A percentile compares a stretch with the other conserved stretches of the same genome.
phyloP scores from a whole-genome alignment of 129 eudicot genomes.

The Pulicaria dysenterica region DNA sequence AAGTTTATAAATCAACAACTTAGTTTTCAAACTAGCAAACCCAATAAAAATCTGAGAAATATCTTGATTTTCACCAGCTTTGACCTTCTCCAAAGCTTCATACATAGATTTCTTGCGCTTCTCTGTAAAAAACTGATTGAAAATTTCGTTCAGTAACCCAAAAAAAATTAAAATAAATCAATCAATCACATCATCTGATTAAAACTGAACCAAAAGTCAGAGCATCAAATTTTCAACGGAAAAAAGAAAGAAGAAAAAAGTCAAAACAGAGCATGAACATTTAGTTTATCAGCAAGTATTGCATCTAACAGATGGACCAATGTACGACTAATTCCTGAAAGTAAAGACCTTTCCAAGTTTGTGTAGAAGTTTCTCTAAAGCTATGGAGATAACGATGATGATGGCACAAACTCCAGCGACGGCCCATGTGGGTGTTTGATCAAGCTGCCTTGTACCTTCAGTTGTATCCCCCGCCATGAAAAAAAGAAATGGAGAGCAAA shows the following conservation, averaged over 20 bases:
- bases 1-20: not conserved
- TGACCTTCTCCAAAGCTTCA: slow-evolving; percentile 89
- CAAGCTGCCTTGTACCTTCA: slow-evolving; percentile 44
- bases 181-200: slow-evolving; percentile 1
- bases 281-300: slow-evolving; percentile 17
- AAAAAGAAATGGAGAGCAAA: slow-evolving; percentile 12
- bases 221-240: slow-evolving; percentile 1
- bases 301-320: not conserved
- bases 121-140: slow-evolving; percentile 56
- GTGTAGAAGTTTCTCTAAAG: slow-evolving; percentile 62
- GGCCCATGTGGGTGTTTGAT: slow-evolving; percentile 96
- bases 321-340: not conserved
- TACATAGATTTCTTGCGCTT: slow-evolving; percentile 71
- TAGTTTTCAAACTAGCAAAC: not conserved
- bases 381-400: slow-evolving; percentile 68
- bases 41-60: not conserved
- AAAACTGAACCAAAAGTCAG: not conserved
- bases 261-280: not conserved
- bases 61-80: slow-evolving; percentile 51
- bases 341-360: slow-evolving; percentile 69
- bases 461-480: slow-evolving; percentile 49
- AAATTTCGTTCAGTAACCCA: slow-evolving; percentile 12
- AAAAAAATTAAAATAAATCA: not conserved
- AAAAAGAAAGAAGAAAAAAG: not conserved
- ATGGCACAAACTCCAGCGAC: slow-evolving; percentile 88